Evolutionary conservation across 805 yeast genomes (phyloP).

Genomic region (Lipomyces mesembrius): DNA sequence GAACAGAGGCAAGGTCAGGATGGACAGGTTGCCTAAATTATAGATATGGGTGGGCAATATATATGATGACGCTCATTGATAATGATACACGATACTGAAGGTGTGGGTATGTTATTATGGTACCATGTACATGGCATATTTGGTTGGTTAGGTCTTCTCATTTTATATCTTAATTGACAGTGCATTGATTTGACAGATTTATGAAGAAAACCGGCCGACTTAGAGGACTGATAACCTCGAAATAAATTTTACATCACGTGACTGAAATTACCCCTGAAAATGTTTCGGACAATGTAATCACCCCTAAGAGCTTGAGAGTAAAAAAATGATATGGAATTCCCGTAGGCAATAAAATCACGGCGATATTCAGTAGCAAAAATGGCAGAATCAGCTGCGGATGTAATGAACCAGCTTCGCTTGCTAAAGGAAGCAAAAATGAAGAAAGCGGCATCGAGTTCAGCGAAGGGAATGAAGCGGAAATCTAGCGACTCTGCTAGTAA

Average conservation of each 20-base stretch:
- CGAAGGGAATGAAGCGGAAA: background rate
- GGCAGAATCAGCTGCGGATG: conserved; percentile 32
- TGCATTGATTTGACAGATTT: background rate
- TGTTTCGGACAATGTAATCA: no score
- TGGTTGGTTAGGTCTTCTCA: background rate
- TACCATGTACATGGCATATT: background rate
- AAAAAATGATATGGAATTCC: background rate
- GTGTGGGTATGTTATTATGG: background rate
- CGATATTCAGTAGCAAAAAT: conserved; percentile 5
- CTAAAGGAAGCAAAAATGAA: conserved; percentile 19
- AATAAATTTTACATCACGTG: background rate
- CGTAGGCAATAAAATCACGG: background rate
- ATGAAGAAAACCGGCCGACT: no score
- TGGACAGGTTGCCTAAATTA: background rate
- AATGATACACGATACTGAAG: no score
- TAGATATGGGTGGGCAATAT: background rate
- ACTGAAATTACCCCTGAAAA: background rate
- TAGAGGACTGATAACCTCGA: background rate
- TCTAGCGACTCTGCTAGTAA: conserved; percentile 14
- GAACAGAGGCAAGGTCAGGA: background rate
- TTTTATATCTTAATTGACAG: background rate
- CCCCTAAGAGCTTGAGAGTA: no score
- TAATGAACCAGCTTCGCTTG: conserved; percentile 25
- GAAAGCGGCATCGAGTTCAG: conserved; percentile 4
- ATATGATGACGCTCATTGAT: background rate